Conservation (phyloP, 2,329 filamentous ascomycete species). For the Fusarium sp. region DNA sequence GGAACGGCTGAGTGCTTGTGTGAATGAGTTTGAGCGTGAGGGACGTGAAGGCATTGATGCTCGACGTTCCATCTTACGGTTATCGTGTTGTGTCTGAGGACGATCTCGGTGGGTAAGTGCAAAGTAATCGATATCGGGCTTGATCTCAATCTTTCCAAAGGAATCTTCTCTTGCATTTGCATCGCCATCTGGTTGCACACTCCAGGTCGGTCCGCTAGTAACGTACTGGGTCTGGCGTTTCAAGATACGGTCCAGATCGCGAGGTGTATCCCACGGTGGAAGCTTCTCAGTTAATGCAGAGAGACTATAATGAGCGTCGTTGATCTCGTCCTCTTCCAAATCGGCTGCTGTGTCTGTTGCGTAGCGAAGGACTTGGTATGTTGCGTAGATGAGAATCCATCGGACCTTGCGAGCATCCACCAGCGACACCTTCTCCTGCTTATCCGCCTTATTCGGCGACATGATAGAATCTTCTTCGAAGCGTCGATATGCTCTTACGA, state of each 20-base stretch:
- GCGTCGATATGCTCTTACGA: slow-evolving; percentile 75
- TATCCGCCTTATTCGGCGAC: slow-evolving; percentile 64
- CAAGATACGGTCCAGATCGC: slow-evolving; percentile 43
- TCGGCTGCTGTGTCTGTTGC: slow-evolving; percentile 71
- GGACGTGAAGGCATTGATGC: slow-evolving; percentile 37
- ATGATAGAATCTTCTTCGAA: slow-evolving; percentile 74
- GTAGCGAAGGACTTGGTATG: slow-evolving; percentile 77
- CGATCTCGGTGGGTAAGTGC: slow-evolving; percentile 54
- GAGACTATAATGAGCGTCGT: slow-evolving; percentile 68
- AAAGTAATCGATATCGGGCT: slow-evolving; percentile 68
- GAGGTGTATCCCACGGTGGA: slow-evolving; percentile 60
- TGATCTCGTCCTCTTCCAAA: slow-evolving; percentile 68
- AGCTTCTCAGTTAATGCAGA: slow-evolving; percentile 57
- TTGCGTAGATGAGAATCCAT: slow-evolving; percentile 81
- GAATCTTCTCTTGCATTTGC: slow-evolving; percentile 8
- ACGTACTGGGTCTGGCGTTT: slow-evolving; percentile 47
- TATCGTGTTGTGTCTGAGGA: slow-evolving; percentile 5
- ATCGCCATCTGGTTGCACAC: slow-evolving; percentile 15
- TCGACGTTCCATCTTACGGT: slow-evolving; percentile 31
- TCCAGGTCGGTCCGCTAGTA: slow-evolving; percentile 18
- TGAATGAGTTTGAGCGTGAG: slow-evolving; percentile 48
- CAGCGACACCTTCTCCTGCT: slow-evolving; percentile 63
- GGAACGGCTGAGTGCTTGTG: slow-evolving; percentile 47
- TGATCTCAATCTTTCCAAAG: slow-evolving; percentile 56
- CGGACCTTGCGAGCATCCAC: slow-evolving; percentile 80